Conservation (phyloP, 441 rosid genomes). For the Aleurites moluccanus region DNA sequence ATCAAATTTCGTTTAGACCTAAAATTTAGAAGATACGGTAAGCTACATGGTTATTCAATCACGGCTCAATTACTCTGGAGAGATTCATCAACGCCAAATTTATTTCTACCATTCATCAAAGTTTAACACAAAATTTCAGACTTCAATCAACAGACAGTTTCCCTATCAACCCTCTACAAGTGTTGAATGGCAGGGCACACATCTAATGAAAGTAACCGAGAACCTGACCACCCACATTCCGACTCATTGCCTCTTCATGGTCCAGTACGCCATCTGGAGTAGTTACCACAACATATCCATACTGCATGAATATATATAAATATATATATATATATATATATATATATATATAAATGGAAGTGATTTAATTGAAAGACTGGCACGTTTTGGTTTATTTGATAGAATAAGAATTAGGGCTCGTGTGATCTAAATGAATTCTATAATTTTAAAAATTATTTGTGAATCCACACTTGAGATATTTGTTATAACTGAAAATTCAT, state of each 20-base stretch:
- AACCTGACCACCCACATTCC: conserved; percentile 89
- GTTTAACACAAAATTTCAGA: background rate
- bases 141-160: background rate
- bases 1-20: too few species aligned
- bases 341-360: too few species aligned
- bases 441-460: too few species aligned
- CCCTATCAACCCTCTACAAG: background rate
- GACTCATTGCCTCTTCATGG: conserved; percentile 82
- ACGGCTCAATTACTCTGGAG: background rate
- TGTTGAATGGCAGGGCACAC: background rate
- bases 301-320: too few species aligned
- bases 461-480: too few species aligned
- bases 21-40: too few species aligned
- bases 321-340: too few species aligned
- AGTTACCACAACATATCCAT: conserved; percentile 91
- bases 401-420: background rate
- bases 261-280: conserved; percentile 95
- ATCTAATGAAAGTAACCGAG: conserved; percentile 86
- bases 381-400: background rate
- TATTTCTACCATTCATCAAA: background rate
- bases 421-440: too few species aligned
- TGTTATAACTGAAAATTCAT: too few species aligned
- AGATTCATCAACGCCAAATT: too few species aligned
- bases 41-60: too few species aligned
- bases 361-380: background rate